Evolutionary conservation across 345 rosid species (phyloP).

Genomic region (Citropsis articulata): DNA sequence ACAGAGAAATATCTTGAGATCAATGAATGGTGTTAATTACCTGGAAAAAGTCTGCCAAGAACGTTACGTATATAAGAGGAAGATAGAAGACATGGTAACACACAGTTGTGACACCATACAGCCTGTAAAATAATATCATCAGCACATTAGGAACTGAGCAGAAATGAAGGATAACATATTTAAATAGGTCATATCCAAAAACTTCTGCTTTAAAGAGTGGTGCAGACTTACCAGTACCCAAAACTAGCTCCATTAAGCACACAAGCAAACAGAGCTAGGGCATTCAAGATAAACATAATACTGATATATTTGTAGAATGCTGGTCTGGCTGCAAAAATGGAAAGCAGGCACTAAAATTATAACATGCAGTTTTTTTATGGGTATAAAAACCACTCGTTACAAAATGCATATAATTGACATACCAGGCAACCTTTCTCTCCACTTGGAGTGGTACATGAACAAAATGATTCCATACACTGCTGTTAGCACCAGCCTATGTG

Average conservation of each 20-base stretch:
- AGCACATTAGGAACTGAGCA: not conserved
- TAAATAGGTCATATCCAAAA: not conserved
- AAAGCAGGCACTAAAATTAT: constrained; percentile 16
- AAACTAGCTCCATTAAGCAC: constrained; percentile 59
- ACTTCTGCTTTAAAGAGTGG: not conserved
- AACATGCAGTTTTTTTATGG: not conserved
- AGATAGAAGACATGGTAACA: constrained; percentile 86
- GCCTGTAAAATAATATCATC: constrained; percentile 44
- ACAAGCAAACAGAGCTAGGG: constrained; percentile 59
- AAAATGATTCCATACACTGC: constrained; percentile 67
- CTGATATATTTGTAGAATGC: constrained; percentile 74
- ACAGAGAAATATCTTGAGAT: not conserved
- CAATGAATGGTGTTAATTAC: constrained; percentile 23
- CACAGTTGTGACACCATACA: constrained; percentile 58
- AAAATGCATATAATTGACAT: not conserved
- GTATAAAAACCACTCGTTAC: not conserved
- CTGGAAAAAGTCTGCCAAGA: constrained; percentile 93
- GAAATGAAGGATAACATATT: not conserved
- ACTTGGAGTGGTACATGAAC: constrained; percentile 71
- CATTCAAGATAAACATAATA: constrained; percentile 64
- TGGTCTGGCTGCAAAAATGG: constrained; percentile 70
- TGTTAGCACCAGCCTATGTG: constrained; percentile 75
- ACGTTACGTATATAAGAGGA: constrained; percentile 72
- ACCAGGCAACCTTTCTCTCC: constrained; percentile 93
- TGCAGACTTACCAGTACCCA: constrained; percentile 66